These are phyloP conservation scores for Beauveria asiatica DNA, from an alignment of 2,329 filamentous ascomycete species.

Conservation along the genomic window DNA sequence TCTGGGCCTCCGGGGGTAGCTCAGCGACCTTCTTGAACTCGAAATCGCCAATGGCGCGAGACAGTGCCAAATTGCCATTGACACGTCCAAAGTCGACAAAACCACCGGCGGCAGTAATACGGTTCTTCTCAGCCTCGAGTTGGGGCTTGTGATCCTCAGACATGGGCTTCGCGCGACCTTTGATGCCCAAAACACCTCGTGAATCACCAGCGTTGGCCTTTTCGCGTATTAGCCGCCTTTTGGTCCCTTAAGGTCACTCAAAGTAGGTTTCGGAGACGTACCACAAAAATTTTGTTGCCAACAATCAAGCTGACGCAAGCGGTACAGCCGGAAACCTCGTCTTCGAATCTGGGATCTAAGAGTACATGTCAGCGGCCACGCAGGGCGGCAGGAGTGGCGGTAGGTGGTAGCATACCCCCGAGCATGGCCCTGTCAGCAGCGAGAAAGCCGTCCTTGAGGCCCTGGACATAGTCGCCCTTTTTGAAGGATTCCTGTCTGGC, in stretches of 20 bases:
- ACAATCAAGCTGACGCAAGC: constrained; percentile 86
- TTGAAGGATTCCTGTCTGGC: constrained; percentile 92
- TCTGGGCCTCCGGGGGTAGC: constrained; percentile 94
- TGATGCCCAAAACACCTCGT: constrained; percentile 87
- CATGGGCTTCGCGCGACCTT: constrained; percentile 91
- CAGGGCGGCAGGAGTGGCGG: not conserved
- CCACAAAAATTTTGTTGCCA: constrained; percentile 86
- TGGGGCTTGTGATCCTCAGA: constrained; percentile 99
- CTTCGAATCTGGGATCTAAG: constrained; percentile 89
- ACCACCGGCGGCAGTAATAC: constrained; percentile 90
- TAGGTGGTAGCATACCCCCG: constrained; percentile 55
- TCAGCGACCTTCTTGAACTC: constrained; percentile 99
- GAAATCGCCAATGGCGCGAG: constrained; percentile 95
- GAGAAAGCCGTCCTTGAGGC: constrained; percentile 92
- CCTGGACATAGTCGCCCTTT: constrained; percentile 84
- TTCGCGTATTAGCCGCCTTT: constrained; percentile 11
- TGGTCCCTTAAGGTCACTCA: not conserved
- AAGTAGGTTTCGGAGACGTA: constrained; percentile 44
- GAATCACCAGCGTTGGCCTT: constrained; percentile 97
- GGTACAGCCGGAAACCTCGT: constrained; percentile 96
- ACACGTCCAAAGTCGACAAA: constrained; percentile 98
- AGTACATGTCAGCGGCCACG: not conserved
- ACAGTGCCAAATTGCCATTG: constrained; percentile 94
- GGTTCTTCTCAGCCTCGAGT: constrained; percentile 94
- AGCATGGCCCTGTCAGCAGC: constrained; percentile 94